These are phyloP conservation scores for Mycena floridula DNA, from an alignment of 768 basidiomycete species.

Conservation along the genomic window DNA sequence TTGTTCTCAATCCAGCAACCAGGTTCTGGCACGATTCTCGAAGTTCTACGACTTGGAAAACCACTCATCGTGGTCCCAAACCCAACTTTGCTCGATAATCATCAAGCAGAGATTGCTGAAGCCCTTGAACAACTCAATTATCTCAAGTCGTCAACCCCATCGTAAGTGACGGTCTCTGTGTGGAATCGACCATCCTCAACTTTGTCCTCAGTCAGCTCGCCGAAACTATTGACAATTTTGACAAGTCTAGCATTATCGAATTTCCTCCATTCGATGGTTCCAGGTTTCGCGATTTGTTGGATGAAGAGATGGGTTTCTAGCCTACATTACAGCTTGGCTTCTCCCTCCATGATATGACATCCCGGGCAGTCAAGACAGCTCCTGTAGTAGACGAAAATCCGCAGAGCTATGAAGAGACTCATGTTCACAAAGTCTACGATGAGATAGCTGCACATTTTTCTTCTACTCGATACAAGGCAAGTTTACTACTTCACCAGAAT, in stretches of 20 bases:
- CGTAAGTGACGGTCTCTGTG: slow-evolving; percentile 36
- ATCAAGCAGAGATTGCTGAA: slow-evolving; percentile 84
- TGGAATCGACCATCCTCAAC: slow-evolving; percentile 1
- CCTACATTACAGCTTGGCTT: no score
- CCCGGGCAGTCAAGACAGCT: no score
- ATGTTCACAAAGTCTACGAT: slow-evolving; percentile 84
- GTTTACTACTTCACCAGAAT: slow-evolving; percentile 3
- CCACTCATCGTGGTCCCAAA: slow-evolving; percentile 88
- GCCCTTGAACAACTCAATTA: slow-evolving; percentile 55
- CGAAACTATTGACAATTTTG: slow-evolving; percentile 44
- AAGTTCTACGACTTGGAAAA: slow-evolving; percentile 70
- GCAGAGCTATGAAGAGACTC: slow-evolving; percentile 56
- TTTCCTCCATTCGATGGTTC: slow-evolving; percentile 69
- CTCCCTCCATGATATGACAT: no score
- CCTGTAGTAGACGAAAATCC: slow-evolving; percentile 42
- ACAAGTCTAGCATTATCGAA: slow-evolving; percentile 36
- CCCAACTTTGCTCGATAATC: slow-evolving; percentile 81
- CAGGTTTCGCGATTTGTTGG: slow-evolving; percentile 61
- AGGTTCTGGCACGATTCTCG: slow-evolving; percentile 95
- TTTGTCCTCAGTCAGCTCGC: slow-evolving; percentile 43
- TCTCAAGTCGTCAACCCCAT: slow-evolving; percentile 48
- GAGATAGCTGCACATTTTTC: slow-evolving; percentile 85
- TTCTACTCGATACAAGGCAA: slow-evolving; percentile 82
- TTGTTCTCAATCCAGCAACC: no score
- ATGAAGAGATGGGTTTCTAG: slow-evolving; percentile 73